A percentile compares a stretch with the other conserved stretches of the same genome.
Conservation (phyloP, 225 moss, liverwort and hornwort species). For the Bryum argenteum region DNA sequence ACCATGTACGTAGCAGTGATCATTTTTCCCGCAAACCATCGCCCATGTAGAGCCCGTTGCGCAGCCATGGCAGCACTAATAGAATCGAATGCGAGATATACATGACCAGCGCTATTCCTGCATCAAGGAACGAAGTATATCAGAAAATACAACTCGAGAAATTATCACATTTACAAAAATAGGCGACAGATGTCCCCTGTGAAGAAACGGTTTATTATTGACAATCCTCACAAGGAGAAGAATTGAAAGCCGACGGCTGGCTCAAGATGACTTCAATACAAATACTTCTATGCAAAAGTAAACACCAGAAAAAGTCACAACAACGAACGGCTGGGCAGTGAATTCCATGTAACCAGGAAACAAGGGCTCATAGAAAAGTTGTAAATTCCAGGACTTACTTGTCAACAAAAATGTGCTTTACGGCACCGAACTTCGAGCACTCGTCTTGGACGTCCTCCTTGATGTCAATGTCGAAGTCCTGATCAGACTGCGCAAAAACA, state of each 20-base stretch:
- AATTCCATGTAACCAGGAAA: background rate
- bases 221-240: background rate
- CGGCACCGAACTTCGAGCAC: constrained; percentile 96
- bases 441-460: constrained; percentile 99
- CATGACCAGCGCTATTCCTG: constrained; percentile 99
- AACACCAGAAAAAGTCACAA: constrained; percentile 8
- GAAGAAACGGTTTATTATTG: background rate
- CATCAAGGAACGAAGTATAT: constrained; percentile 26
- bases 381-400: constrained; percentile 61
- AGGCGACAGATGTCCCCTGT: background rate
- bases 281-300: background rate
- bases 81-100: constrained; percentile 88
- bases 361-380: background rate
- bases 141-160: constrained; percentile 29
- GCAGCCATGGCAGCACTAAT: constrained; percentile 79
- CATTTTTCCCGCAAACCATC: constrained; percentile 99
- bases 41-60: constrained; percentile 90
- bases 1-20: constrained; percentile 98
- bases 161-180: constrained; percentile 7
- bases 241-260: background rate
- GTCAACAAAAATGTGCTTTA: constrained; percentile 99
- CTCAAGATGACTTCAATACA: constrained; percentile 1
- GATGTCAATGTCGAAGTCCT: constrained; percentile 92
- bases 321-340: background rate
- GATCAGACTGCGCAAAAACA: constrained; percentile 70